Evolutionary conservation across 2,329 filamentous ascomycete species (phyloP).

Genomic region (Mycogone perniciosa): DNA sequence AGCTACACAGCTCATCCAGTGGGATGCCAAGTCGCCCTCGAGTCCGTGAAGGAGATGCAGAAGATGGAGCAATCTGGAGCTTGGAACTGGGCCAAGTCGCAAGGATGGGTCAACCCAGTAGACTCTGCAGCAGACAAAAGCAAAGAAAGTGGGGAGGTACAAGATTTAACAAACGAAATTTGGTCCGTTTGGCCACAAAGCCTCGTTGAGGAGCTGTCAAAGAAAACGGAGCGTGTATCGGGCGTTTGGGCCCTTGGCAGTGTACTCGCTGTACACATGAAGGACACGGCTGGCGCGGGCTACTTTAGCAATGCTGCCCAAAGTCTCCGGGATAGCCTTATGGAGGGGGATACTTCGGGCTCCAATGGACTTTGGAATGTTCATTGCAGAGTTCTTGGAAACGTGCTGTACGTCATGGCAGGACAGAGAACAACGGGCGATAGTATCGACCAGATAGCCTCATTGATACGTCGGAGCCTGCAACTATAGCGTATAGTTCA

Average conservation of each 20-base stretch:
- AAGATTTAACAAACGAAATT: constrained; percentile 8
- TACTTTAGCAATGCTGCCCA: constrained; percentile 43
- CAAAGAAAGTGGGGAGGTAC: background rate
- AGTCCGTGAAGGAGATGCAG: constrained; percentile 54
- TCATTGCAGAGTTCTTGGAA: constrained; percentile 49
- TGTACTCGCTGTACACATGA: constrained; percentile 60
- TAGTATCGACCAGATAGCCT: constrained; percentile 23
- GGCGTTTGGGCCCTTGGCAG: constrained; percentile 69
- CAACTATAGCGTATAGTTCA: background rate
- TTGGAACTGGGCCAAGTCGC: constrained; percentile 50
- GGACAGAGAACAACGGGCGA: constrained; percentile 37
- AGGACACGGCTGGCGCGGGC: constrained; percentile 34
- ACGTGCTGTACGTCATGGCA: constrained; percentile 54
- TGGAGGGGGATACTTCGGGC: constrained; percentile 15
- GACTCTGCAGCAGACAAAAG: constrained; percentile 16
- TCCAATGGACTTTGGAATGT: constrained; percentile 39
- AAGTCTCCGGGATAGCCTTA: constrained; percentile 35
- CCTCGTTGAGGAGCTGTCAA: constrained; percentile 55
- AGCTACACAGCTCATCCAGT: constrained; percentile 82
- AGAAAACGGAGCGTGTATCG: constrained; percentile 44
- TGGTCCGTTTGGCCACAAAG: constrained; percentile 68
- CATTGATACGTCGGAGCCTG: constrained; percentile 9
- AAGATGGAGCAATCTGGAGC: constrained; percentile 47
- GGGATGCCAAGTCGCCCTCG: constrained; percentile 72
- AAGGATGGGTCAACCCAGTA: constrained; percentile 32